Conservation (phyloP, 192 early-diverging fungal genomes). For the Backusella circina region DNA sequence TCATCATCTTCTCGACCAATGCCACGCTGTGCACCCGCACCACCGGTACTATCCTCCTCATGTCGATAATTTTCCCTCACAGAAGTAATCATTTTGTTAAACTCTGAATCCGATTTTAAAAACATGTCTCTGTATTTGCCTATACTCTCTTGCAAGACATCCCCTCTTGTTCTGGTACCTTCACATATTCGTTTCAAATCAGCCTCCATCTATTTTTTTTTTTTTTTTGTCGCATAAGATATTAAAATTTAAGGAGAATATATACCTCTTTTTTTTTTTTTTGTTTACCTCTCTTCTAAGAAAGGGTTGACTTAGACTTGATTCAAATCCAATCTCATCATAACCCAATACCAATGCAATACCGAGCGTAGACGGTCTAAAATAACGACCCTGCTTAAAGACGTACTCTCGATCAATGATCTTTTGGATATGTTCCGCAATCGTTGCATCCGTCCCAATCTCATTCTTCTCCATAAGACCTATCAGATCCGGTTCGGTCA, state of each 20-base stretch:
- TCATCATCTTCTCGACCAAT: not conserved
- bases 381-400: constrained; percentile 54
- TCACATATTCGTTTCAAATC: constrained; percentile 73
- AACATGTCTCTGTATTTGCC: constrained; percentile 74
- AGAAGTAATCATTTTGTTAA: constrained; percentile 47
- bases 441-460: constrained; percentile 97
- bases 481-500: constrained; percentile 88
- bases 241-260: constrained; percentile 3
- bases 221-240: too few species aligned
- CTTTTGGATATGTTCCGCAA: constrained; percentile 93
- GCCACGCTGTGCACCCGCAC: not conserved
- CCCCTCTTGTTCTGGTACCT: constrained; percentile 58
- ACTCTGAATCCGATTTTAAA: constrained; percentile 41
- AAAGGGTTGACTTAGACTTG: constrained; percentile 85
- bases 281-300: constrained; percentile 68
- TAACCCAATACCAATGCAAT: constrained; percentile 85
- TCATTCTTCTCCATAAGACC: constrained; percentile 88
- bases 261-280: not conserved
- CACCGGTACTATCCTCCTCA: constrained; percentile 22
- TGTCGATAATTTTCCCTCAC: constrained; percentile 18
- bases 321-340: constrained; percentile 81
- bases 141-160: constrained; percentile 67
- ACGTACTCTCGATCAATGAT: constrained; percentile 87
- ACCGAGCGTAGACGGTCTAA: constrained; percentile 80
- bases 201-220: constrained; percentile 73